phyloP scores from a whole-genome alignment of 2,329 filamentous ascomycete species.

The Ophiostoma sp. region DNA sequence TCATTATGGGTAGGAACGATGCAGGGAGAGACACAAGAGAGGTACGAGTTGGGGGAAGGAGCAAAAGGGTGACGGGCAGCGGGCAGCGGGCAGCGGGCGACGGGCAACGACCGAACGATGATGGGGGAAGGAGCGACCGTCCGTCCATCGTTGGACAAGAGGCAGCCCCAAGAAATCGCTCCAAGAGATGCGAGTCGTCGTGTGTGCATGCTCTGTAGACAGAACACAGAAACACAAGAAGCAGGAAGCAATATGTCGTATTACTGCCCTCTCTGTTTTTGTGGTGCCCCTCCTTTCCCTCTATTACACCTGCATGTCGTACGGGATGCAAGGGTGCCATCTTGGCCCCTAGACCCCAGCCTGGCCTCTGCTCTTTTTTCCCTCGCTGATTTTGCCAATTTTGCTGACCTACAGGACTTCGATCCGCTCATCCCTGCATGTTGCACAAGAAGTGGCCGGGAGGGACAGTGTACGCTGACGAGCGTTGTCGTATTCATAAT shows the following conservation, averaged over 20 bases:
- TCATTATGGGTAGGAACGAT: neutral
- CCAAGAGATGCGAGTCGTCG: neutral
- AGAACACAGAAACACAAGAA: neutral
- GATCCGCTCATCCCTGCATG: neutral
- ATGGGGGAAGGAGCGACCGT: neutral
- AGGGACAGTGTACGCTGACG: neutral
- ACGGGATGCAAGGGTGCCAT: slow-evolving; percentile 15
- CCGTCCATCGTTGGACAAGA: neutral
- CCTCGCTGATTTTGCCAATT: neutral
- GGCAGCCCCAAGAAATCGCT: neutral
- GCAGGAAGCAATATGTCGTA: neutral
- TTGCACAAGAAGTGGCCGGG: slow-evolving; percentile 2
- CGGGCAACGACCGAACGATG: neutral
- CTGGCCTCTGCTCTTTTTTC: neutral
- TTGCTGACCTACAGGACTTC: neutral
- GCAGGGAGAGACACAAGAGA: neutral
- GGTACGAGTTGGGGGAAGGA: neutral
- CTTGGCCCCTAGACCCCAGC: neutral
- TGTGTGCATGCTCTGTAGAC: neutral
- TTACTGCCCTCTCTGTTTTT: neutral
- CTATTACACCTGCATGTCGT: neutral
- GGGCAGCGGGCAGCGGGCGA: neutral
- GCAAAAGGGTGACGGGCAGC: neutral
- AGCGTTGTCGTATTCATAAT: neutral
- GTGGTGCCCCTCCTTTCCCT: neutral